Evolutionary conservation across 2,329 filamentous ascomycete genomes (phyloP).

Genomic region (Paracamarosporium sp.): DNA sequence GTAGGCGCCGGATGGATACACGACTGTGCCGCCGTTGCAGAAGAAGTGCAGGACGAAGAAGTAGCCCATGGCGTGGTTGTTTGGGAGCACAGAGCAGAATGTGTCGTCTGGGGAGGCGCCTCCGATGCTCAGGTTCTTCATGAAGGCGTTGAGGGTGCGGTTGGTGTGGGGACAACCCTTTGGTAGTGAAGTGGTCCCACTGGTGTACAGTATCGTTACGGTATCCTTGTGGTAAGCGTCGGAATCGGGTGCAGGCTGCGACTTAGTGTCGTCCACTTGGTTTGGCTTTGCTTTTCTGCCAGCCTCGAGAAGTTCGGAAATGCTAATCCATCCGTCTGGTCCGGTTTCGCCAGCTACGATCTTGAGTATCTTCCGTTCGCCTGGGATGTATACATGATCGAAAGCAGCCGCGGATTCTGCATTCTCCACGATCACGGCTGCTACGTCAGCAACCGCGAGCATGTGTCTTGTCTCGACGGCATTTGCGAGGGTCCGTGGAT

Average conservation of each 20-base stretch:
- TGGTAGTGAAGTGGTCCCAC: conserved; percentile 4
- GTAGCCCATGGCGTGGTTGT: conserved; percentile 6
- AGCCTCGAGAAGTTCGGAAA: background rate
- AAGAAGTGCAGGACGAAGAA: conserved; percentile 5
- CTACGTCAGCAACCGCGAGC: conserved; percentile 3
- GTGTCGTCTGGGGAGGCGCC: background rate
- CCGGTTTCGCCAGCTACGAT: background rate
- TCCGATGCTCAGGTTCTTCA: conserved; percentile 3
- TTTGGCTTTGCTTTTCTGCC: background rate
- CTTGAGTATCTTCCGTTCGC: background rate
- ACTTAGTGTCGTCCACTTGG: background rate
- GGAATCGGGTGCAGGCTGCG: background rate
- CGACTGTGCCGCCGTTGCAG: background rate
- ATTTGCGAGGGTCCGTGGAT: conserved; percentile 2
- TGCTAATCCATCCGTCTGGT: background rate
- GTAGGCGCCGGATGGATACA: conserved; percentile 4
- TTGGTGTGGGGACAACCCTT: conserved; percentile 6
- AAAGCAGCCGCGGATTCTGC: background rate
- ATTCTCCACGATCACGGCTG: conserved; percentile 1
- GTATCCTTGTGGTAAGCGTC: background rate
- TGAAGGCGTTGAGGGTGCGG: conserved; percentile 2
- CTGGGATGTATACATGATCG: background rate
- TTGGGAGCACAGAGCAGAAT: conserved; percentile 3
- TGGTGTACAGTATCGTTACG: conserved; percentile 3
- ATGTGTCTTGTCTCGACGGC: conserved; percentile 1